These are phyloP conservation scores for Fusarium mundagurra DNA, from an alignment of 2,329 filamentous ascomycete genomes.

Conservation along the genomic window DNA sequence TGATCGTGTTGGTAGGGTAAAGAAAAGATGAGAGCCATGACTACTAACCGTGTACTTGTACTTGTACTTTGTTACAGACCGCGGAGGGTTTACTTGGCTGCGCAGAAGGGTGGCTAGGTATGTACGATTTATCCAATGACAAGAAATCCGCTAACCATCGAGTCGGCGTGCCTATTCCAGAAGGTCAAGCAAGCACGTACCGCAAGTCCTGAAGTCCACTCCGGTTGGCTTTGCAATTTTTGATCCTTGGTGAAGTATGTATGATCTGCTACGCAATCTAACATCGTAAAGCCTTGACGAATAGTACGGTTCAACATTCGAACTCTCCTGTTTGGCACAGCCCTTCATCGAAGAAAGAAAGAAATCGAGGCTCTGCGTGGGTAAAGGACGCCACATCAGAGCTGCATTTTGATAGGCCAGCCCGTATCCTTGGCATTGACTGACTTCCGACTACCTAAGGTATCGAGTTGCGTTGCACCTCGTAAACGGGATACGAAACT, in stretches of 20 bases:
- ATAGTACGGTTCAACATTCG: not conserved
- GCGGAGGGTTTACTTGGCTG: conserved; percentile 20
- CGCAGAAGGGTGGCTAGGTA: conserved; percentile 13
- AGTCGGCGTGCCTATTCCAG: conserved; percentile 27
- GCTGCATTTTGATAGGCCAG: conserved; percentile 13
- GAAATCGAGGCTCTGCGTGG: not conserved
- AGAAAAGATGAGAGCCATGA: not conserved
- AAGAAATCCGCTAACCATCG: conserved; percentile 7
- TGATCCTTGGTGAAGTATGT: not conserved
- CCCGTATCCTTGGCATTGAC: conserved; percentile 8
- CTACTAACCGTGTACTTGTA: not conserved
- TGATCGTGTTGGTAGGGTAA: conserved; percentile 1
- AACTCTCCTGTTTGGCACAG: not conserved
- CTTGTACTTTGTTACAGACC: not conserved
- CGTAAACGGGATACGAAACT: conserved; percentile 7
- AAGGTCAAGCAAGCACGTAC: conserved; percentile 13
- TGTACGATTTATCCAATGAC: not conserved
- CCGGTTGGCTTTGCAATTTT: not conserved
- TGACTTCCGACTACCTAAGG: not conserved
- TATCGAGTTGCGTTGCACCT: not conserved
- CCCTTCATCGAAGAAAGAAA: not conserved
- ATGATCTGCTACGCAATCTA: not conserved
- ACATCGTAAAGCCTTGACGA: conserved; percentile 2
- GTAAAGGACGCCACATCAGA: not conserved
- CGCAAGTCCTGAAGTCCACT: not conserved